Conservation (phyloP, 768 basidiomycete species). For the Cantharellus cinnabarinus region DNA sequence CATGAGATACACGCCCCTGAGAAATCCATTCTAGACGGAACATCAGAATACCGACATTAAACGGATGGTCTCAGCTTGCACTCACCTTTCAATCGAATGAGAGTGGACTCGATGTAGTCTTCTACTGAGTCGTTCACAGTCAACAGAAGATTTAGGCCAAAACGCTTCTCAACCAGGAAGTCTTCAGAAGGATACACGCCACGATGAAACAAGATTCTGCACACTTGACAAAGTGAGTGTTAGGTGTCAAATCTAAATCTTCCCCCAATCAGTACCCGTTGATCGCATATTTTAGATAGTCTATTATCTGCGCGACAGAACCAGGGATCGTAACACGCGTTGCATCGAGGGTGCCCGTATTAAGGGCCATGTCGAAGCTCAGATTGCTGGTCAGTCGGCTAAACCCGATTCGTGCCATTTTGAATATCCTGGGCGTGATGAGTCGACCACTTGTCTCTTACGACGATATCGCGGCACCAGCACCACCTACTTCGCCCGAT, state of each 20-base stretch:
- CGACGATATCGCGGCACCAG: not conserved
- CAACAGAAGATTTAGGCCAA: not conserved
- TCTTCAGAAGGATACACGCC: conserved; percentile 1
- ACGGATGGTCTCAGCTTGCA: not conserved
- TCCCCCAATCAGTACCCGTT: not conserved
- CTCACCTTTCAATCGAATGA: not conserved
- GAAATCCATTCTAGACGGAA: not conserved
- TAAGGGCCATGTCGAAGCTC: not conserved
- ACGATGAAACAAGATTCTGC: not conserved
- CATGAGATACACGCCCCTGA: not conserved
- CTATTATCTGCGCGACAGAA: not conserved
- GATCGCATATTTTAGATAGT: not conserved
- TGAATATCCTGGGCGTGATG: not conserved
- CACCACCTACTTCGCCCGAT: not conserved
- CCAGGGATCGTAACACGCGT: not conserved
- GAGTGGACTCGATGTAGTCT: not conserved
- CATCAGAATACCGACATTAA: not conserved
- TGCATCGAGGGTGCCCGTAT: not conserved
- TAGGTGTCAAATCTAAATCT: not conserved
- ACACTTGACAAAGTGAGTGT: not conserved
- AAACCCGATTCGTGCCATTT: not conserved
- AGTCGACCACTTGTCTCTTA: not conserved
- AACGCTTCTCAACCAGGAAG: conserved; percentile 1
- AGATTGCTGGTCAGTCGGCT: not conserved
- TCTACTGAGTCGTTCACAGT: not conserved